phyloP scores from a whole-genome alignment of 2,329 filamentous ascomycete genomes.

The Trichoderma guizhouense region DNA sequence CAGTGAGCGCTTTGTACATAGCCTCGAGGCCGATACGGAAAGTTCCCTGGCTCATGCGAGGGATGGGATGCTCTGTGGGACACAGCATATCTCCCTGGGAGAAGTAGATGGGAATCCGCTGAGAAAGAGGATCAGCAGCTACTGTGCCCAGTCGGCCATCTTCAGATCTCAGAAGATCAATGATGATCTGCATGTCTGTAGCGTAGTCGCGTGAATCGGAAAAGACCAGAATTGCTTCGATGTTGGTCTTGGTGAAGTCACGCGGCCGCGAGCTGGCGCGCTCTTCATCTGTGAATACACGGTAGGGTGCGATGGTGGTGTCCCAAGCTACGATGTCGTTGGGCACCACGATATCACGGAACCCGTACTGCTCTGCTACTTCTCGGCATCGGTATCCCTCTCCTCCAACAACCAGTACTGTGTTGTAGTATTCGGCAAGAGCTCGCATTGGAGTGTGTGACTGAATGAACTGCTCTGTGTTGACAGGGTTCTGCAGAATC shows the following conservation, averaged over 20 bases:
- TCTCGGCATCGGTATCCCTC: conserved; percentile 11
- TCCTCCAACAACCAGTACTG: conserved; percentile 7
- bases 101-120: conserved; percentile 9
- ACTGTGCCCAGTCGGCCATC: background rate
- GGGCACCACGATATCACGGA: conserved; percentile 2
- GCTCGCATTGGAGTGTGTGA: conserved; percentile 10
- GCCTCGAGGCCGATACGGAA: conserved; percentile 8
- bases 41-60: conserved; percentile 11
- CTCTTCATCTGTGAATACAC: conserved; percentile 2
- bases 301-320: background rate
- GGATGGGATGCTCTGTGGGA: background rate
- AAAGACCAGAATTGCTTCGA: conserved; percentile 8
- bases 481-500: conserved; percentile 9
- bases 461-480: conserved; percentile 9
- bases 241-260: background rate
- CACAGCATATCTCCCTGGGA: conserved; percentile 9
- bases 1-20: conserved; percentile 9
- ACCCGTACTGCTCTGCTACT: conserved; percentile 9
- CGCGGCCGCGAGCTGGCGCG: conserved; percentile 8
- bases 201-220: conserved; percentile 10
- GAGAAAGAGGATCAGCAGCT: conserved; percentile 3
- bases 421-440: conserved; percentile 6
- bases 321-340: conserved; percentile 14
- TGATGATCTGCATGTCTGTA: conserved; percentile 14
- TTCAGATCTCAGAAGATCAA: conserved; percentile 4